Evolutionary conservation across 306 rosid species (phyloP).

Genomic region (Luffa acutangula): DNA sequence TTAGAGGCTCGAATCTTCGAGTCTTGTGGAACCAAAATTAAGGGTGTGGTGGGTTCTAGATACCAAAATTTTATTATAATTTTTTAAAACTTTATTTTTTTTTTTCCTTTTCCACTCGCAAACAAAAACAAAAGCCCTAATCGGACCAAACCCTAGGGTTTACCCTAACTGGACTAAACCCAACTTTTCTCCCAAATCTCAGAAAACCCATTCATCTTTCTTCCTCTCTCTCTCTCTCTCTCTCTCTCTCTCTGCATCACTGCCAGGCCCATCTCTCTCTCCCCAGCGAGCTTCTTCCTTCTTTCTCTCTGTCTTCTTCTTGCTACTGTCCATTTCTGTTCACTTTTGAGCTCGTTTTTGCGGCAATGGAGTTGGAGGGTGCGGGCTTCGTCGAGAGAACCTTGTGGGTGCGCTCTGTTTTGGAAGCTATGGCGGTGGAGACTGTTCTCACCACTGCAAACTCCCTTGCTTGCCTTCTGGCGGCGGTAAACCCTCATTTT

Average conservation of each 20-base stretch:
- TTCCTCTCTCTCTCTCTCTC: not conserved
- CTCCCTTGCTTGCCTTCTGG: slow-evolving; percentile 46
- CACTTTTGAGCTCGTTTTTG: slow-evolving; percentile 20
- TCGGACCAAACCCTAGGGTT: slow-evolving; percentile 35
- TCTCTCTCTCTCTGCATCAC: not conserved
- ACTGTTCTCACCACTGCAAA: slow-evolving; percentile 31
- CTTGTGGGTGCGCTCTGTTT: slow-evolving; percentile 21
- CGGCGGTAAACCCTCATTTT: slow-evolving; percentile 21
- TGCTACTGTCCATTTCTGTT: not conserved
- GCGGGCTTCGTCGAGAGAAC: slow-evolving; percentile 17
- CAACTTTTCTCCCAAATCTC: slow-evolving; percentile 19
- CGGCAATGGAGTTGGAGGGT: slow-evolving; percentile 37
- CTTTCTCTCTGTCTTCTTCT: not conserved
- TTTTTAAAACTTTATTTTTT: not conserved
- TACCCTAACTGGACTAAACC: slow-evolving; percentile 24
- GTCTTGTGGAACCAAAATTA: no score
- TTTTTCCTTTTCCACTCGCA: not conserved
- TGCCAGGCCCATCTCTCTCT: slow-evolving; percentile 4
- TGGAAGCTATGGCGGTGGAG: slow-evolving; percentile 36
- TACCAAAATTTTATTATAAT: no score
- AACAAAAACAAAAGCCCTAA: slow-evolving; percentile 39
- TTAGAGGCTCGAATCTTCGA: no score
- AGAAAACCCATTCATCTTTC: slow-evolving; percentile 11
- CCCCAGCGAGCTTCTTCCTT: not conserved
- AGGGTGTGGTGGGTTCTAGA: not conserved